Conservation (phyloP, 2,329 filamentous ascomycete genomes). For the Rutstroemia sydowiana region DNA sequence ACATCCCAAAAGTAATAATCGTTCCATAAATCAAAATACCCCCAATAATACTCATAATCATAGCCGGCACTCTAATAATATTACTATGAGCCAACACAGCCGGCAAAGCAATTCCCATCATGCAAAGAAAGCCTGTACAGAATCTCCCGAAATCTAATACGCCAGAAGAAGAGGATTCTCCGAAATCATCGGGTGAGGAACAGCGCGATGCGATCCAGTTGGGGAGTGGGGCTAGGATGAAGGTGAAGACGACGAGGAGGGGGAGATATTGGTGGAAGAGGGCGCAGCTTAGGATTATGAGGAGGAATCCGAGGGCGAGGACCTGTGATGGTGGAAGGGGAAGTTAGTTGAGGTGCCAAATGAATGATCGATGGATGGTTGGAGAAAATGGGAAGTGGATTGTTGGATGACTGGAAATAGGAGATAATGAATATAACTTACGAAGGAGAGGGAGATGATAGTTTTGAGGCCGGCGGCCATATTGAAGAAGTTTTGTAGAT, state of each 20-base stretch:
- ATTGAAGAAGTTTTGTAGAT: constrained; percentile 15
- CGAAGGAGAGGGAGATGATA: constrained; percentile 97
- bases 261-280: constrained; percentile 93
- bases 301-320: constrained; percentile 95
- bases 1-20: constrained; percentile 96
- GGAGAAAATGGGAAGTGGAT: neutral
- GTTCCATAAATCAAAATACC: constrained; percentile 95
- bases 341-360: constrained; percentile 8
- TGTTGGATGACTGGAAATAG: neutral
- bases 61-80: constrained; percentile 75
- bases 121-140: constrained; percentile 87
- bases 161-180: constrained; percentile 67
- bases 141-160: constrained; percentile 92
- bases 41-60: constrained; percentile 91
- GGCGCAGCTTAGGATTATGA: constrained; percentile 95
- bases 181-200: constrained; percentile 87
- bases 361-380: neutral
- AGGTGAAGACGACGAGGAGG: constrained; percentile 90
- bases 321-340: constrained; percentile 44
- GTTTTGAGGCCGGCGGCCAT: constrained; percentile 90
- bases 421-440: constrained; percentile 35
- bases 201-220: constrained; percentile 93
- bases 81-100: constrained; percentile 80
- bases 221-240: constrained; percentile 84
- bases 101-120: constrained; percentile 94